A percentile compares a stretch with the other conserved stretches of the same genome.
phyloP scores from a whole-genome alignment of 257 asterid genomes.

The Pogostemon cablin region DNA sequence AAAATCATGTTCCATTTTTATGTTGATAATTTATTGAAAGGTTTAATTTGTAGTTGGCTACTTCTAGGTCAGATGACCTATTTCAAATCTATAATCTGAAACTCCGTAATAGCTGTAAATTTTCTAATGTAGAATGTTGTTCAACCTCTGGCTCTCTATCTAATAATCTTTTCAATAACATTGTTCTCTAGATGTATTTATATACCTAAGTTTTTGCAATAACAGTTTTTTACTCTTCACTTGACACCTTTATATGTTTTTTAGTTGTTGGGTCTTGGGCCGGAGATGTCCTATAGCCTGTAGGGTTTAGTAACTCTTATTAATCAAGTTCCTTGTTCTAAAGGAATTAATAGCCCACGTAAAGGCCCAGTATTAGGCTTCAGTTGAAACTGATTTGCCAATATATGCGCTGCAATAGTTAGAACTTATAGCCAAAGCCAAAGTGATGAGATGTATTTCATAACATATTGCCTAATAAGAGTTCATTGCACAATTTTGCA shows the following conservation, averaged over 20 bases:
- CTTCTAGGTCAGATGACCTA: neutral
- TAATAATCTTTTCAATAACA: neutral
- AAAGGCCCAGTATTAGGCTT: conserved; percentile 1
- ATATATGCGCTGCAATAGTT: neutral
- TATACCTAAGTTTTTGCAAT: neutral
- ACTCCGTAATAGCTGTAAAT: neutral
- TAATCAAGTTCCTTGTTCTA: neutral
- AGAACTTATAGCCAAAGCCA: neutral
- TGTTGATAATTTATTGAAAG: neutral
- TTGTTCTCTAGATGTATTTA: neutral
- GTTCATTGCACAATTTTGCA: neutral
- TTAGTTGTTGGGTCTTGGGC: neutral
- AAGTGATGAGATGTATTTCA: neutral
- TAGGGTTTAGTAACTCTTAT: neutral
- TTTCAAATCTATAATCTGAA: neutral
- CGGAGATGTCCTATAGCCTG: neutral
- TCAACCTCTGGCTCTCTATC: conserved; percentile 11
- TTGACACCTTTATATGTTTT: neutral
- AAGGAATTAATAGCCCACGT: neutral
- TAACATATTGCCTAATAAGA: neutral
- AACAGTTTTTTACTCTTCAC: neutral
- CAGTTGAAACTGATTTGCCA: neutral
- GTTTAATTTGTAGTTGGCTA: neutral
- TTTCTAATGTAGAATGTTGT: neutral
- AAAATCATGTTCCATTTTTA: neutral